These are phyloP conservation scores for Ceratocystis colombiana DNA, from an alignment of 2,329 filamentous ascomycete genomes.

Conservation along the genomic window DNA sequence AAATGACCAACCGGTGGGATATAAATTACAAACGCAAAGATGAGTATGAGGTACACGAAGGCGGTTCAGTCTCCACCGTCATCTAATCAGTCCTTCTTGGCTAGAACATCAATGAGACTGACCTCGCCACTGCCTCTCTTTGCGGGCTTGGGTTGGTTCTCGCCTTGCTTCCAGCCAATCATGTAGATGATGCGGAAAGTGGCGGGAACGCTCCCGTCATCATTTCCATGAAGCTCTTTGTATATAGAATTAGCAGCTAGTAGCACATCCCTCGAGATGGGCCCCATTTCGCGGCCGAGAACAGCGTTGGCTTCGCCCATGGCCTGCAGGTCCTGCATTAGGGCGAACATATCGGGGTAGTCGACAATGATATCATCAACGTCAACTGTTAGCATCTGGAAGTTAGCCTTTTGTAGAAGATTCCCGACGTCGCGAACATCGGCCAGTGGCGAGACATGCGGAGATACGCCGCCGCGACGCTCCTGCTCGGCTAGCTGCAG, in stretches of 20 bases:
- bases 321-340: conserved; percentile 88
- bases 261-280: conserved; percentile 70
- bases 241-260: conserved; percentile 86
- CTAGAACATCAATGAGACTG: conserved; percentile 72
- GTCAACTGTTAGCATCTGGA: conserved; percentile 92
- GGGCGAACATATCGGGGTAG: conserved; percentile 76
- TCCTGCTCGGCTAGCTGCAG: conserved; percentile 89
- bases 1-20: background rate
- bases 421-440: conserved; percentile 88
- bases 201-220: conserved; percentile 66
- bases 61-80: too few species aligned
- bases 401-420: conserved; percentile 73
- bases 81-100: conserved; percentile 19
- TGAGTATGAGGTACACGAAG: background rate
- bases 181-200: conserved; percentile 96
- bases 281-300: conserved; percentile 68
- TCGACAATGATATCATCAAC: conserved; percentile 96
- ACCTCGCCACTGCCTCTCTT: conserved; percentile 74
- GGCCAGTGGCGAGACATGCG: conserved; percentile 81
- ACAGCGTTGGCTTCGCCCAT: conserved; percentile 96
- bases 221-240: conserved; percentile 71
- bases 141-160: conserved; percentile 68
- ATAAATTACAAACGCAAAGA: too few species aligned
- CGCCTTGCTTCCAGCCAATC: conserved; percentile 93
- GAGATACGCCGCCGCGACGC: conserved; percentile 78